Conservation (phyloP, 1,284 basidiomycete genomes). For the Malassezia dermatis region DNA sequence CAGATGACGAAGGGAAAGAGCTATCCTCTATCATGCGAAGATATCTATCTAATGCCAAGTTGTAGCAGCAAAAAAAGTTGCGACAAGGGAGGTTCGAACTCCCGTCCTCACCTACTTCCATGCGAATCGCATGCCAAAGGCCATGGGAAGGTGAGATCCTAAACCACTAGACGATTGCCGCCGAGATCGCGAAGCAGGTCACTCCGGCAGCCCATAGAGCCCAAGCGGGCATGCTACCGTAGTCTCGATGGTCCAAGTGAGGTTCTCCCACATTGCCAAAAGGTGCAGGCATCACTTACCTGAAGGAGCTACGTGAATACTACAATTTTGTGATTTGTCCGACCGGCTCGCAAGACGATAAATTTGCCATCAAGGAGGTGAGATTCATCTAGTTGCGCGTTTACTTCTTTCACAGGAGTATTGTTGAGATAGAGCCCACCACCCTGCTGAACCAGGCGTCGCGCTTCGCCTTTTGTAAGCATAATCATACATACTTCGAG, state of each 20-base stretch:
- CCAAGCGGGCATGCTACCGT: not conserved
- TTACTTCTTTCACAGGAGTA: not conserved
- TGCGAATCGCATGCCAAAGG: conserved; percentile 10
- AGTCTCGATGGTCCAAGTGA: too few species aligned
- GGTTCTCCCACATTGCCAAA: too few species aligned
- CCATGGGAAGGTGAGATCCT: conserved; percentile 22
- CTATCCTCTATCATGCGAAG: not conserved
- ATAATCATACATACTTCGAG: conserved; percentile 9
- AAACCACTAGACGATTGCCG: conserved; percentile 23
- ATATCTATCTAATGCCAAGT: not conserved
- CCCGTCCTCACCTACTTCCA: conserved; percentile 20
- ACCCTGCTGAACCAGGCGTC: conserved; percentile 9
- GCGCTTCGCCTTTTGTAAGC: conserved; percentile 14
- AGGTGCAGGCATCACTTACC: not conserved
- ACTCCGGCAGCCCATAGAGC: not conserved
- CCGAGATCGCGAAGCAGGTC: not conserved
- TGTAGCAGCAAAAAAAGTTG: conserved; percentile 11
- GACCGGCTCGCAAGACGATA: conserved; percentile 16
- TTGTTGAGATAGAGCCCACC: conserved; percentile 19
- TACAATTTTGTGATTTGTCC: conserved; percentile 14
- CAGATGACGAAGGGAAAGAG: conserved; percentile 8
- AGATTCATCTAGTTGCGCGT: not conserved
- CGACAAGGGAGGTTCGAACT: conserved; percentile 22
- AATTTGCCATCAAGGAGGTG: conserved; percentile 6
- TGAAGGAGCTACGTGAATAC: not conserved